These are phyloP conservation scores for Aspergillus sclerotiicarbonarius DNA, from an alignment of 495 filamentous ascomycete genomes.

Conservation along the genomic window DNA sequence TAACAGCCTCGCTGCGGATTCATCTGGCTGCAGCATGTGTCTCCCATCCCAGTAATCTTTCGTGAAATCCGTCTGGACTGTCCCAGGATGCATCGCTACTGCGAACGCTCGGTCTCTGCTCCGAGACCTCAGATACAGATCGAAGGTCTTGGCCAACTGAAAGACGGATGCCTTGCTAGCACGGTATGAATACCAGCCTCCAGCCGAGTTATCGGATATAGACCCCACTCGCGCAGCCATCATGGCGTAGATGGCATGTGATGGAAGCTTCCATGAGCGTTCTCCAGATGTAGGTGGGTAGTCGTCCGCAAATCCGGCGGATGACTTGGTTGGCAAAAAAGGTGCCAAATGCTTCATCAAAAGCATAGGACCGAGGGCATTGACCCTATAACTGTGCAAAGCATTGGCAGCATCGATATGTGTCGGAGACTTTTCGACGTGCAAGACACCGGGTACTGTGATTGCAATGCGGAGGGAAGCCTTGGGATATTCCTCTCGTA, in stretches of 20 bases:
- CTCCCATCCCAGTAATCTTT: constrained; percentile 65
- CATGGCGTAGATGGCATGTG: constrained; percentile 60
- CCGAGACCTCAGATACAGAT: constrained; percentile 57
- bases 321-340: constrained; percentile 60
- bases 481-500: constrained; percentile 46
- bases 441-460: constrained; percentile 67
- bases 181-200: constrained; percentile 77
- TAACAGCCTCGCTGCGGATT: constrained; percentile 59
- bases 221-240: constrained; percentile 78
- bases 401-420: constrained; percentile 58
- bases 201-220: constrained; percentile 64
- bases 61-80: constrained; percentile 73
- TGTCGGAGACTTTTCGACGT: constrained; percentile 68
- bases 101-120: constrained; percentile 60
- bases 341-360: constrained; percentile 70
- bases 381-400: constrained; percentile 62
- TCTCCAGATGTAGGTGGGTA: background rate
- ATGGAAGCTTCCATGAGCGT: constrained; percentile 22
- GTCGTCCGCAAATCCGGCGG: constrained; percentile 18
- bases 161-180: constrained; percentile 72
- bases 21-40: constrained; percentile 59
- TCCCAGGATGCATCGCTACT: constrained; percentile 78
- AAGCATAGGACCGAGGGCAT: constrained; percentile 70
- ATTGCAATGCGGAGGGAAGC: constrained; percentile 68
- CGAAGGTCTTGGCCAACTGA: constrained; percentile 67